Evolutionary conservation across 2,329 filamentous ascomycete genomes (phyloP).

Genomic region (Ophiostoma australiae): DNA sequence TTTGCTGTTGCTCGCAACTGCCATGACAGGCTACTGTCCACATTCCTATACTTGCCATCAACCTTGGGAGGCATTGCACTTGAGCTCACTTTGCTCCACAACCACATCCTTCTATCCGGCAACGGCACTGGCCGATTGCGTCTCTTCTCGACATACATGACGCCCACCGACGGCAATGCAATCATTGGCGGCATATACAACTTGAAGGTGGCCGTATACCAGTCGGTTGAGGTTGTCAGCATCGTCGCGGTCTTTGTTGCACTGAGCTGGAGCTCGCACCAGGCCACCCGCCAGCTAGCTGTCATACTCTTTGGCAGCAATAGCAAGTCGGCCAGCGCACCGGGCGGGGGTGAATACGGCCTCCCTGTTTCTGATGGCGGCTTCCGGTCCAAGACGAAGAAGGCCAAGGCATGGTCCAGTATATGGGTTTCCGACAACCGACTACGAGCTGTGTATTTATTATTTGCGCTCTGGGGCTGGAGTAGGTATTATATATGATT

Average conservation of each 20-base stretch:
- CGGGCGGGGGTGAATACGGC: not conserved
- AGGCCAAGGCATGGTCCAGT: not conserved
- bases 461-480: slow-evolving; percentile 14
- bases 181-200: not conserved
- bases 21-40: slow-evolving; percentile 38
- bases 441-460: not conserved
- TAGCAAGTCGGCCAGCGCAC: not conserved
- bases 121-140: slow-evolving; percentile 51
- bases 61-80: slow-evolving; percentile 54
- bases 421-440: not conserved
- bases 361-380: not conserved
- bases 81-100: slow-evolving; percentile 57
- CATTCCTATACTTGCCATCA: slow-evolving; percentile 45
- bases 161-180: not conserved
- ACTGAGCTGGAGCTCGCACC: slow-evolving; percentile 10
- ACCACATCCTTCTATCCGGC: slow-evolving; percentile 57
- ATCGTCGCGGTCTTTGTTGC: slow-evolving; percentile 13
- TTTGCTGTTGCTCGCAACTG: slow-evolving; percentile 51
- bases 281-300: slow-evolving; percentile 11
- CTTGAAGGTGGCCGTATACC: not conserved
- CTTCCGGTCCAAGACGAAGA: not conserved
- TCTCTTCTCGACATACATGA: slow-evolving; percentile 14
- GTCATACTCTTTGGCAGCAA: not conserved
- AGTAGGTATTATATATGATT: slow-evolving; percentile 15
- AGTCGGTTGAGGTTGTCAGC: slow-evolving; percentile 14